Evolutionary conservation across 495 filamentous ascomycete genomes (phyloP).

Genomic region (Apiosordaria backusii): DNA sequence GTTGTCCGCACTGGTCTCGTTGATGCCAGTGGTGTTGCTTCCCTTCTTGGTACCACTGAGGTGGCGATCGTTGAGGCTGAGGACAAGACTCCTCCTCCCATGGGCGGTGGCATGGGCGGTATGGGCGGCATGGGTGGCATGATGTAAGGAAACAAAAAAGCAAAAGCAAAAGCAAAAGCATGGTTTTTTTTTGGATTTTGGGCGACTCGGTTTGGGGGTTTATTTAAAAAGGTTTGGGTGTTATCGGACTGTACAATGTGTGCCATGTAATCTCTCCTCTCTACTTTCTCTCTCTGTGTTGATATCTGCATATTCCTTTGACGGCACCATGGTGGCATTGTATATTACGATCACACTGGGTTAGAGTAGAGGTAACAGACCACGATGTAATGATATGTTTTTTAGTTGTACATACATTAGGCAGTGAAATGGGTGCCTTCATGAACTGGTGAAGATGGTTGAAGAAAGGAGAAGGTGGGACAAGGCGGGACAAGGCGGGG

Average conservation of each 20-base stretch:
- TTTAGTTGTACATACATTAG: constrained; percentile 13
- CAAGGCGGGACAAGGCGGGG: background rate
- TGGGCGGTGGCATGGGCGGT: constrained; percentile 57
- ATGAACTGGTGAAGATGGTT: background rate
- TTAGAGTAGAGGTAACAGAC: constrained; percentile 29
- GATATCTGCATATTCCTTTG: constrained; percentile 24
- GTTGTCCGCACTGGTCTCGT: constrained; percentile 93
- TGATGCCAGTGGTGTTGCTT: constrained; percentile 94
- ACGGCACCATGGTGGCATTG: constrained; percentile 22
- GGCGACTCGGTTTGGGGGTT: constrained; percentile 32
- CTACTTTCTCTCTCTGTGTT: constrained; percentile 29
- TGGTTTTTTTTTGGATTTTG: constrained; percentile 25
- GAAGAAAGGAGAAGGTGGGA: background rate
- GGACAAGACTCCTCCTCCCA: constrained; percentile 66
- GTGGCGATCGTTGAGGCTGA: constrained; percentile 97
- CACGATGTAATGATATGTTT: constrained; percentile 8
- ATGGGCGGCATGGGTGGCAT: constrained; percentile 59
- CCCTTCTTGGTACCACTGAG: constrained; percentile 95
- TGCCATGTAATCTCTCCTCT: constrained; percentile 38
- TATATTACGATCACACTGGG: constrained; percentile 32
- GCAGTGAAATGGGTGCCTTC: constrained; percentile 14
- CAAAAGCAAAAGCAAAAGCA: constrained; percentile 19
- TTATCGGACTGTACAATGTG: constrained; percentile 32
- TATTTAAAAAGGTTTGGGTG: constrained; percentile 29
- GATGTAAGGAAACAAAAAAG: constrained; percentile 39